Evolutionary conservation across 164 flowering plant species (phyloP).

Genomic region (Chimonanthus salicifolius): DNA sequence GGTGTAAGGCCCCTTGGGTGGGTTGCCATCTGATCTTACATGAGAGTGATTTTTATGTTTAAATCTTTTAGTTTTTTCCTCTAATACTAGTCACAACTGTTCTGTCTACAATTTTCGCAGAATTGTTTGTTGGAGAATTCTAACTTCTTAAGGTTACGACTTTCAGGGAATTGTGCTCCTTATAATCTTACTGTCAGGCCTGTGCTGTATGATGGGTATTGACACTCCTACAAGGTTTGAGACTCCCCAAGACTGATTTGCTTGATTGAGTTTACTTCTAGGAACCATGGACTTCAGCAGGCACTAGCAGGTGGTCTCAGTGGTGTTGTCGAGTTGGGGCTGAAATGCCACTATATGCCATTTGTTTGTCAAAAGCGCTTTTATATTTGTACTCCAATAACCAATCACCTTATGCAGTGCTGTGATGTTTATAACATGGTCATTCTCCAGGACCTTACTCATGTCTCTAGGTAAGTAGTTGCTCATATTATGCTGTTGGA

Average conservation of each 20-base stretch:
- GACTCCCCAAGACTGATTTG: conserved; percentile 70
- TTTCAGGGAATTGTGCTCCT: conserved; percentile 83
- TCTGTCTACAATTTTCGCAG: neutral
- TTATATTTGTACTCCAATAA: neutral
- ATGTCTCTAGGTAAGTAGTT: too few relatives aligned
- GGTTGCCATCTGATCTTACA: too few relatives aligned
- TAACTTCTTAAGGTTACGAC: conserved; percentile 11
- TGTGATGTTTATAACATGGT: too few relatives aligned
- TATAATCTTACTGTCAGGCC: conserved; percentile 75
- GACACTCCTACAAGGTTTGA: conserved; percentile 91
- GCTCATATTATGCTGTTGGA: too few relatives aligned
- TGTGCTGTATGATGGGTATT: conserved; percentile 96
- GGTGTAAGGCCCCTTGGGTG: too few relatives aligned
- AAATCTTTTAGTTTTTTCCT: neutral
- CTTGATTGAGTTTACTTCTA: neutral
- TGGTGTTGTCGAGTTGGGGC: conserved; percentile 1
- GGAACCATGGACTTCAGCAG: neutral
- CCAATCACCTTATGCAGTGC: neutral
- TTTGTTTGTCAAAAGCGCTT: neutral
- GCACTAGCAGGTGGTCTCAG: neutral
- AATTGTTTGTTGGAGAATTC: conserved; percentile 1
- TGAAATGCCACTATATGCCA: conserved; percentile 2
- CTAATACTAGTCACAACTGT: too few relatives aligned
- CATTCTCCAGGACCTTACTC: too few relatives aligned
- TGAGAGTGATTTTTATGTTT: neutral